A percentile compares a stretch with the other conserved stretches of the same genome.
phyloP scores from a whole-genome alignment of 2,329 filamentous ascomycete species.

The Monilinia polystroma region DNA sequence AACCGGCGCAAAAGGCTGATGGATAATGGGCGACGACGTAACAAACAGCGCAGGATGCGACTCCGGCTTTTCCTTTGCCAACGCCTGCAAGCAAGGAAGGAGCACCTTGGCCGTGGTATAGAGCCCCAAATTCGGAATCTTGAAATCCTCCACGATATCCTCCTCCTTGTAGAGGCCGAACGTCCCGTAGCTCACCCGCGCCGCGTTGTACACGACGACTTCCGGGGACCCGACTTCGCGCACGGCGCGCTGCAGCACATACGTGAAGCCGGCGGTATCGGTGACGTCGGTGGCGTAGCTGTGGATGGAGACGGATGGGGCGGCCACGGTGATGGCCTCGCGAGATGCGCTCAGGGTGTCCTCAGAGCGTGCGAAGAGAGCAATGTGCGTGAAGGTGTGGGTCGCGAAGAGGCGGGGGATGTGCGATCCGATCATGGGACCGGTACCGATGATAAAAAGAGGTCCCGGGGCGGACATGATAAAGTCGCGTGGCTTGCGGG shows the following conservation, averaged over 20 bases:
- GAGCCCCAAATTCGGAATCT: slow-evolving; percentile 50
- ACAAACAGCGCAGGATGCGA: slow-evolving; percentile 20
- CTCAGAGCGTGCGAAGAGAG: slow-evolving; percentile 12
- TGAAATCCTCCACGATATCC: slow-evolving; percentile 51
- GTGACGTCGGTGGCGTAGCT: slow-evolving; percentile 14
- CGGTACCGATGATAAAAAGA: slow-evolving; percentile 20
- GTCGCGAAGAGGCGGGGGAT: slow-evolving; percentile 17
- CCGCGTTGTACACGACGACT: slow-evolving; percentile 53
- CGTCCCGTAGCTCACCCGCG: slow-evolving; percentile 46
- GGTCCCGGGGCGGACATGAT: slow-evolving; percentile 20
- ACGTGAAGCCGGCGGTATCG: slow-evolving; percentile 38
- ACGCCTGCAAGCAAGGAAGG: slow-evolving; percentile 1
- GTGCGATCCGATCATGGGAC: slow-evolving; percentile 22
- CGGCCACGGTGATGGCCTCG: slow-evolving; percentile 42
- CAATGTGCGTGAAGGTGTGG: slow-evolving; percentile 9
- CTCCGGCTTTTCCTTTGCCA: slow-evolving; percentile 1
- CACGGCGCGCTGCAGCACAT: slow-evolving; percentile 44
- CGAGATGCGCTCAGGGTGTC: slow-evolving; percentile 2
- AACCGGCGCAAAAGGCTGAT: slow-evolving; percentile 47
- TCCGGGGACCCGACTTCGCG: slow-evolving; percentile 42
- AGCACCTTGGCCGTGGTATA: slow-evolving; percentile 41
- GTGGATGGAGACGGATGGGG: slow-evolving; percentile 8
- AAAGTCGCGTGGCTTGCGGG: not conserved
- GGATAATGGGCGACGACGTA: slow-evolving; percentile 7
- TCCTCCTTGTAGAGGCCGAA: slow-evolving; percentile 46